These are phyloP conservation scores for Coffea humblotiana DNA, from an alignment of 305 asterid genomes.

Conservation along the genomic window DNA sequence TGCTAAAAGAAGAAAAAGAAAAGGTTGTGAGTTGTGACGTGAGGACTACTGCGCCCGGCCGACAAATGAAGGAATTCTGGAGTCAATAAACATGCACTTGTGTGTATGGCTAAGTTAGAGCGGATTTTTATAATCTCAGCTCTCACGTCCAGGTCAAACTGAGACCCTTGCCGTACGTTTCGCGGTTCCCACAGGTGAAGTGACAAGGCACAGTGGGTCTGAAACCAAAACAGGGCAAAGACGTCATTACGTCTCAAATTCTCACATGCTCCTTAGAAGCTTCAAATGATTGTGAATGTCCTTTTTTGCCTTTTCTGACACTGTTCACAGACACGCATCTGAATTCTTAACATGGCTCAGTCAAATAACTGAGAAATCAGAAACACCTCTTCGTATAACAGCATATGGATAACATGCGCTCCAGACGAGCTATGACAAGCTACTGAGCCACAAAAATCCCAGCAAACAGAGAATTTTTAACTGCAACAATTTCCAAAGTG, in stretches of 20 bases:
- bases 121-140: background rate
- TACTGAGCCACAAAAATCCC: slow-evolving; percentile 6
- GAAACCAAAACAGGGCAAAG: slow-evolving; percentile 5
- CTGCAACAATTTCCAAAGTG: background rate
- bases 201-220: too few species aligned
- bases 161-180: background rate
- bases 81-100: background rate
- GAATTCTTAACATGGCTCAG: background rate
- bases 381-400: background rate
- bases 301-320: background rate
- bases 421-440: background rate
- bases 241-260: background rate
- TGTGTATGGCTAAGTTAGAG: background rate
- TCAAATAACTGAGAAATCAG: background rate
- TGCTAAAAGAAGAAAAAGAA: background rate
- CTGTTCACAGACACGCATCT: background rate
- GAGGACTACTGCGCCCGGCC: background rate
- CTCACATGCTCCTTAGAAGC: slow-evolving; percentile 11
- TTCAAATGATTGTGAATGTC: slow-evolving; percentile 13
- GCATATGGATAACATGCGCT: too few species aligned
- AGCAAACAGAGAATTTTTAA: slow-evolving; percentile 1
- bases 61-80: background rate
- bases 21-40: background rate
- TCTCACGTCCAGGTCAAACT: background rate
- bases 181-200: background rate